These are phyloP conservation scores for Paramyrothecium roridum DNA, from an alignment of 2,329 filamentous ascomycete genomes.

Conservation along the genomic window DNA sequence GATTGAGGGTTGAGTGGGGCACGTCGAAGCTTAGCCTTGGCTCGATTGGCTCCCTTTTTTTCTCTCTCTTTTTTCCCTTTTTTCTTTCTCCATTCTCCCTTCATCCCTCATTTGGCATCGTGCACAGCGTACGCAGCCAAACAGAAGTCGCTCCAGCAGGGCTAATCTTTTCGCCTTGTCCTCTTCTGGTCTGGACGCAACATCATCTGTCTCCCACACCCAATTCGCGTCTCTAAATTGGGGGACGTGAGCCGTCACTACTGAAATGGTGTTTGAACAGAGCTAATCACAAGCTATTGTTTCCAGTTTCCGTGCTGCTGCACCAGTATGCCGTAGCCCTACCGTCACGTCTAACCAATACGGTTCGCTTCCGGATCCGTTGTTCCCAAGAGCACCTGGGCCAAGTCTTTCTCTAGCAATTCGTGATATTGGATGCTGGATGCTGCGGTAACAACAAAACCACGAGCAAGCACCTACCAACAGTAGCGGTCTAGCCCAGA, in stretches of 20 bases:
- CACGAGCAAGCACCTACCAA: neutral
- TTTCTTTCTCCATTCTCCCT: neutral
- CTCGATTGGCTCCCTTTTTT: neutral
- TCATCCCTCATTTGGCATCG: neutral
- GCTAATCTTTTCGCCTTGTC: too few relatives aligned
- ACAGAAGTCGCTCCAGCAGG: neutral
- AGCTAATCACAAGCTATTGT: neutral
- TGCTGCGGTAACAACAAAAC: neutral
- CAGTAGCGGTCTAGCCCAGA: neutral
- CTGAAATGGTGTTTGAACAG: neutral
- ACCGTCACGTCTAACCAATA: neutral
- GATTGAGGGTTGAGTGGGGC: neutral
- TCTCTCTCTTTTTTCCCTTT: conserved; percentile 2
- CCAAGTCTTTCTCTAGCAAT: neutral
- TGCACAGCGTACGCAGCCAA: neutral
- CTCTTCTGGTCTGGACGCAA: too few relatives aligned
- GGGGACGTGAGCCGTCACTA: too few relatives aligned
- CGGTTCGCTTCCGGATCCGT: too few relatives aligned
- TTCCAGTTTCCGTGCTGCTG: neutral
- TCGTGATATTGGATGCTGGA: too few relatives aligned
- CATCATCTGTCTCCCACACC: neutral
- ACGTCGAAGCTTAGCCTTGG: neutral
- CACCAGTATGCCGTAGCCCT: neutral
- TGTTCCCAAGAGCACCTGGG: neutral
- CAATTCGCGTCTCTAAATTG: neutral